Evolutionary conservation across 2,329 filamentous ascomycete genomes (phyloP).

Genomic region (Fusarium stilboides): DNA sequence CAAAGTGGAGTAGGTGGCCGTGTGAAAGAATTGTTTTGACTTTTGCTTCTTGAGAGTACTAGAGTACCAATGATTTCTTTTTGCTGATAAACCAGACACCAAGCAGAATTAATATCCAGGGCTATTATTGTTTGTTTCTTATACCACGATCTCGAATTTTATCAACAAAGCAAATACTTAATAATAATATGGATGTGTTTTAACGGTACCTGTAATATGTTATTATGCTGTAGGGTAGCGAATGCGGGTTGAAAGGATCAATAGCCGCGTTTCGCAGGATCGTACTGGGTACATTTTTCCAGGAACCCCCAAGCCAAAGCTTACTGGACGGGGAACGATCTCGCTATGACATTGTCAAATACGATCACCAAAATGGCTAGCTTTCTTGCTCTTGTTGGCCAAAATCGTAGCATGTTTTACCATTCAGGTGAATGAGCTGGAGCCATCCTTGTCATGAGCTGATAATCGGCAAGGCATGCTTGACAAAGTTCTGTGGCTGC

Average conservation of each 20-base stretch:
- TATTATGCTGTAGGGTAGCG: background rate
- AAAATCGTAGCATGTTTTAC: constrained; percentile 20
- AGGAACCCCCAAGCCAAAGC: background rate
- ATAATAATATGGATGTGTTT: background rate
- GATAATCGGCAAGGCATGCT: constrained; percentile 7
- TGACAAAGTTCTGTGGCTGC: constrained; percentile 15
- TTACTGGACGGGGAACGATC: background rate
- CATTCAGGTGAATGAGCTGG: constrained; percentile 21
- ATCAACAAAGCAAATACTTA: background rate
- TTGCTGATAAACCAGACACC: too few species aligned
- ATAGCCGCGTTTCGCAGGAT: too few species aligned
- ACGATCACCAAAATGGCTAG: background rate
- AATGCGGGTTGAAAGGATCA: background rate
- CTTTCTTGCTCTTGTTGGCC: background rate
- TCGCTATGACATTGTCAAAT: background rate
- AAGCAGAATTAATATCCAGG: too few species aligned
- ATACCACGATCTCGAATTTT: too few species aligned
- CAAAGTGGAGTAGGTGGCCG: too few species aligned
- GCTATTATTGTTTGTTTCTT: too few species aligned
- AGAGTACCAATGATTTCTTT: too few species aligned
- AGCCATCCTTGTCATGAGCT: constrained; percentile 16
- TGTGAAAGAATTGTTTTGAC: too few species aligned
- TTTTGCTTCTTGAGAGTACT: too few species aligned
- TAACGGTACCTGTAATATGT: background rate
- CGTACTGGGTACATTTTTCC: too few species aligned